Base-by-base conservation (phyloP, 2,329 filamentous ascomycete genomes). In the Trichophyton verrucosum region DNA sequence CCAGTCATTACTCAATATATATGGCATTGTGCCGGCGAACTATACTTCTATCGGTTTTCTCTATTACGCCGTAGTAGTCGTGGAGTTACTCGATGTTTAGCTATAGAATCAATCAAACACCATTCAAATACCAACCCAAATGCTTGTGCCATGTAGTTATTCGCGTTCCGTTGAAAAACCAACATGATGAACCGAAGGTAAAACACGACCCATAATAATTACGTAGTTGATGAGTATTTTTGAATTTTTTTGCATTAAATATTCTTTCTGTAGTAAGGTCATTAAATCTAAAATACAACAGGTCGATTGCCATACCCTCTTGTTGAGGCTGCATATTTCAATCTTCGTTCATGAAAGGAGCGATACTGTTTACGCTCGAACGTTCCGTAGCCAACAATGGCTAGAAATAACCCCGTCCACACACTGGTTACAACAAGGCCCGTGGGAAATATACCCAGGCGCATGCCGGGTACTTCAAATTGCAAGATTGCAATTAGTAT, bases 311-410 rank as follows among this genome's bases (percentile, higher is more conserved):
- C 49, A 30, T 53, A 53, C 17, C 30, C 55, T 57, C 33, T 24
- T 17, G 20, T 57, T 13, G 55, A 57, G 27, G 55, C 55, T 6
- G 61, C 61, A 20, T 58, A 51, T 44, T 57, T 20, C 38, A 69
- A 62, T 57, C 70, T 64, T 61, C 67, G 66, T 56, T 71, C 66
- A 64, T 71, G 74, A 51, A 65, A 64, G 42, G 70, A 65, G 58
- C 73, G 65, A 60, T 71, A 72, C 59, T 68, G 67, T 59, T 70
- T 70, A 36, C 72, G 66, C 1, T 64, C 68, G 20, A 70, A 57
- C 8, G 71, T 72, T n/a, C 72, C 73, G 17, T 67, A 66, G 9
- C 71, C 72, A 46, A 72, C 69, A 15, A 65, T 67, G 11, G 67
- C 24, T 36, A 72, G 42, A 56, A 74, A 70, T 27, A 73, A 46